Evolutionary conservation across 495 filamentous ascomycete species (phyloP).

Genomic region (Daldinia bambusicola): DNA sequence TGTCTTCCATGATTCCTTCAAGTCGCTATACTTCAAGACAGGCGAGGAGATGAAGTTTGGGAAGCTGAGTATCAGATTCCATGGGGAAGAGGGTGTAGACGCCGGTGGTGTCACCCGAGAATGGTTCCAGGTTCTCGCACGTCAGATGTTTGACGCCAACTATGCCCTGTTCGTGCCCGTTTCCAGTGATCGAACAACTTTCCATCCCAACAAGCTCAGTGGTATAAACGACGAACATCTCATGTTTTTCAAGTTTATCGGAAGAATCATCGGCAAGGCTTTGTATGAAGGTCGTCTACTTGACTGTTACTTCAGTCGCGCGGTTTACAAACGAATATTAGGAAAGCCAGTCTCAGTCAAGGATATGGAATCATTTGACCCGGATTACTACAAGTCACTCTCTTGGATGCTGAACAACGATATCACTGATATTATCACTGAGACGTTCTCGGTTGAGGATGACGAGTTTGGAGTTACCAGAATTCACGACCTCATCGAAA

Average conservation of each 20-base stretch:
- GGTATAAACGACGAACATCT: constrained; percentile 94
- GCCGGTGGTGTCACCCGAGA: constrained; percentile 97
- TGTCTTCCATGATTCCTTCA: constrained; percentile 98
- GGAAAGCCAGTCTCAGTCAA: constrained; percentile 95
- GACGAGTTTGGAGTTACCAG: constrained; percentile 91
- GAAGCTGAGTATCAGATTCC: constrained; percentile 97
- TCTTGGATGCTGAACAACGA: constrained; percentile 99
- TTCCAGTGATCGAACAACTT: constrained; percentile 97
- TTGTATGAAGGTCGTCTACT: constrained; percentile 95
- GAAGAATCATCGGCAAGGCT: constrained; percentile 97
- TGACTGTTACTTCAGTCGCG: constrained; percentile 98
- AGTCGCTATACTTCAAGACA: constrained; percentile 91
- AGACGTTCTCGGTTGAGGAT: constrained; percentile 93
- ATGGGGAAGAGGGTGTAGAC: constrained; percentile 97
- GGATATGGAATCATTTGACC: constrained; percentile 98
- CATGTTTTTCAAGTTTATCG: constrained; percentile 99
- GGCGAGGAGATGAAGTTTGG: constrained; percentile 98
- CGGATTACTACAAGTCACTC: constrained; percentile 99
- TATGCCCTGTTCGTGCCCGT: constrained; percentile 97
- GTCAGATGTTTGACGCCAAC: constrained; percentile 99
- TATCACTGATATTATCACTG: constrained; percentile 98
- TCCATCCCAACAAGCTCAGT: constrained; percentile 95
- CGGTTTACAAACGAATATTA: constrained; percentile 97
- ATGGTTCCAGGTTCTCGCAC: constrained; percentile 98
- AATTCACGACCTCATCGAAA: constrained; percentile 84